A percentile compares a stretch with the other conserved stretches of the same genome.
Conservation (phyloP, 176 grass and related monocot species). For the Bonia amplexicaulis region DNA sequence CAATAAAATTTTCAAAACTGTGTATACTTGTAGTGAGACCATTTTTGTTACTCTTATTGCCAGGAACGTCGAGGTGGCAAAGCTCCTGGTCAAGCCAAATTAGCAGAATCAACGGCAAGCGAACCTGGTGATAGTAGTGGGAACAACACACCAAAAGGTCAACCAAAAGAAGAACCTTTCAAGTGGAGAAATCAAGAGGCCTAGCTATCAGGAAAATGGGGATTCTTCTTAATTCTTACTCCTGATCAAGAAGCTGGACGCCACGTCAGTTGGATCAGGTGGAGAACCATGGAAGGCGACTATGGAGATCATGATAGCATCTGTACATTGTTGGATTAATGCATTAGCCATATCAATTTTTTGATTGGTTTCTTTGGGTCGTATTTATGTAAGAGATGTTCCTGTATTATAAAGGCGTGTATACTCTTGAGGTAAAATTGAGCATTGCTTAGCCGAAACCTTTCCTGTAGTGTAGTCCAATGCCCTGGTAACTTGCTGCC, state of each 20-base stretch:
- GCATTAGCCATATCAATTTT: conserved; percentile 46
- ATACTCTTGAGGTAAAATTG: conserved; percentile 1
- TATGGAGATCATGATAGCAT: conserved; percentile 14
- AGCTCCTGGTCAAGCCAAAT: conserved; percentile 49
- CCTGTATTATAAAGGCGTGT: conserved; percentile 38
- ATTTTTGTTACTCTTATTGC: not conserved
- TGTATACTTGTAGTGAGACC: not conserved
- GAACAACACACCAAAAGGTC: conserved; percentile 38
- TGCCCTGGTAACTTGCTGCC: not conserved
- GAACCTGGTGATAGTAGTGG: conserved; percentile 59
- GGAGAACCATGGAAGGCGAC: not conserved
- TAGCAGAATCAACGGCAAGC: conserved; percentile 27
- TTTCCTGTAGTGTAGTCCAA: not conserved
- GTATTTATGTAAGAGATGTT: conserved; percentile 36
- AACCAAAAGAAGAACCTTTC: conserved; percentile 33
- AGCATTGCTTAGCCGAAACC: conserved; percentile 19
- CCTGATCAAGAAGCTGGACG: conserved; percentile 2
- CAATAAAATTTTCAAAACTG: not conserved
- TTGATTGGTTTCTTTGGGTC: conserved; percentile 30
- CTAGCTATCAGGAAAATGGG: conserved; percentile 20
- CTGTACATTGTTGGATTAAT: conserved; percentile 52
- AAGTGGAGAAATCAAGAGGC: conserved; percentile 53
- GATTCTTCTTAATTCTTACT: not conserved
- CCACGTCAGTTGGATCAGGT: not conserved
- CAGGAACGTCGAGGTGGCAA: conserved; percentile 66